These are phyloP conservation scores for Plenodomus lindquistii DNA, from an alignment of 2,329 filamentous ascomycete genomes.

Conservation along the genomic window DNA sequence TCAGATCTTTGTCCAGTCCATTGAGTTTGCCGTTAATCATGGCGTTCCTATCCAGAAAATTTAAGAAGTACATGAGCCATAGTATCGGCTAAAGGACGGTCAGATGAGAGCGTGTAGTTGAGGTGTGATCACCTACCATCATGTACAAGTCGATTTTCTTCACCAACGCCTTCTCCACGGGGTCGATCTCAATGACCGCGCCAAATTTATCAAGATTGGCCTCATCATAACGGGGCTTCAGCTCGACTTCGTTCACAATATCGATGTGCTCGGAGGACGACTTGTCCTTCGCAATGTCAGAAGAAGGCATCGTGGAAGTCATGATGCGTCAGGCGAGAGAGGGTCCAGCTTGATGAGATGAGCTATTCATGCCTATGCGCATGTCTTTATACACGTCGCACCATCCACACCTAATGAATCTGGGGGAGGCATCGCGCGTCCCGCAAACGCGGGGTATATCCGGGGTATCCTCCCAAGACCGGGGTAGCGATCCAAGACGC, in stretches of 20 bases:
- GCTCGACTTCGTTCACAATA: conserved; percentile 12
- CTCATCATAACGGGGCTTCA: conserved; percentile 13
- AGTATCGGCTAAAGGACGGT: conserved; percentile 5
- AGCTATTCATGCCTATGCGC: not conserved
- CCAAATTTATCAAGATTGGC: conserved; percentile 30
- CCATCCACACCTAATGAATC: not conserved
- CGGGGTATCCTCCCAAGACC: not conserved
- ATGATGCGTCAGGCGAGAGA: not conserved
- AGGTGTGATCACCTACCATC: conserved; percentile 13
- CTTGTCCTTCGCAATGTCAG: not conserved
- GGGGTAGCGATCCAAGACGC: not conserved
- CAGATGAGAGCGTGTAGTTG: not conserved
- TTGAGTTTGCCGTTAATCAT: conserved; percentile 59
- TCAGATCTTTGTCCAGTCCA: conserved; percentile 24
- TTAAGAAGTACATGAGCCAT: conserved; percentile 33
- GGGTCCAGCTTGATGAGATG: not conserved
- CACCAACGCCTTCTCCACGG: conserved; percentile 25
- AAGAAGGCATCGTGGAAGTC: not conserved
- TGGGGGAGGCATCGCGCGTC: not conserved
- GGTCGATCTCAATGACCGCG: conserved; percentile 19
- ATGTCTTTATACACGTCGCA: not conserved
- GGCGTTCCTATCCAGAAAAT: conserved; percentile 63
- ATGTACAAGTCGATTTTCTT: conserved; percentile 32
- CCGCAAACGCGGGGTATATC: not conserved
- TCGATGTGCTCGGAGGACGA: conserved; percentile 11